phyloP scores from a whole-genome alignment of 2,329 filamentous ascomycete species.

The Paecilomyces formosus region DNA sequence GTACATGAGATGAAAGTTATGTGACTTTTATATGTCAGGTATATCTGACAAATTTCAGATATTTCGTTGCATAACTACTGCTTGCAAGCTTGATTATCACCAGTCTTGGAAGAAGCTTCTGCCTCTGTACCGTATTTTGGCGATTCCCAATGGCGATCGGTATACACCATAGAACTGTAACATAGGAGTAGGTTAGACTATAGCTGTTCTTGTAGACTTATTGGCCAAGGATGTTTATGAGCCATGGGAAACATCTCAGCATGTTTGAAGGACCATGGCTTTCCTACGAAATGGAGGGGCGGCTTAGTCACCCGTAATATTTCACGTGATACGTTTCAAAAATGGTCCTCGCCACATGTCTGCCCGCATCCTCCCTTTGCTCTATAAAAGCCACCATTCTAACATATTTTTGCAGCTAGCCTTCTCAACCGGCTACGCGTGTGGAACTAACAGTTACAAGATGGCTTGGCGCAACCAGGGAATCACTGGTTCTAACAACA shows the following conservation, averaged over 20 bases:
- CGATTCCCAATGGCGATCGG: too few species aligned
- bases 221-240: background rate
- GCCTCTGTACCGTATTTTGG: too few species aligned
- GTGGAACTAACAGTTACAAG: conserved; percentile 8
- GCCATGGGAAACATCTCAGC: background rate
- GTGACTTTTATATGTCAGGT: background rate
- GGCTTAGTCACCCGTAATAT: background rate
- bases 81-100: too few species aligned
- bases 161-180: too few species aligned
- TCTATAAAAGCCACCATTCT: background rate
- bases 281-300: background rate
- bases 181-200: background rate
- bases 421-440: background rate
- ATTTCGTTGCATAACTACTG: background rate
- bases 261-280: background rate
- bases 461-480: conserved; percentile 66
- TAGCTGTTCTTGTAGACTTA: background rate
- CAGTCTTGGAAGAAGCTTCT: too few species aligned
- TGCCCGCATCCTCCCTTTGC: background rate
- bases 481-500: conserved; percentile 97
- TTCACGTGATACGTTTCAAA: background rate
- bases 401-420: background rate
- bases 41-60: background rate
- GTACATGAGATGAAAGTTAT: background rate
- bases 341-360: background rate